Conservation (phyloP, 2,329 filamentous ascomycete genomes). For the Apiospora rasikravindrae region DNA sequence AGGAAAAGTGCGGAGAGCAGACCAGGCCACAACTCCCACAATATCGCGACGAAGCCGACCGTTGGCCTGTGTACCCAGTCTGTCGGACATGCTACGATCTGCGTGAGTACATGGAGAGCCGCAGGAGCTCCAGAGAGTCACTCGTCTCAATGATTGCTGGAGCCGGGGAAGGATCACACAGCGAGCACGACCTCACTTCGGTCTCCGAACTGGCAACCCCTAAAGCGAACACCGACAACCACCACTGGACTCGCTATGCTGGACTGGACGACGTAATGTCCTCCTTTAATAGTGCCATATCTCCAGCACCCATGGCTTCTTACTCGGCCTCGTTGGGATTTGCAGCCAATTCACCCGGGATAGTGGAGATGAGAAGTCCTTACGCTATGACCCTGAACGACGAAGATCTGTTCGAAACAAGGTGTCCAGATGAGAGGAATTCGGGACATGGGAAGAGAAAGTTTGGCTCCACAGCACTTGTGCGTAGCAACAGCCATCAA, state of each 20-base stretch:
- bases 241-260: conserved; percentile 36
- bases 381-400: conserved; percentile 44
- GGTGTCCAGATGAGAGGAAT: conserved; percentile 17
- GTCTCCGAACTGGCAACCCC: conserved; percentile 51
- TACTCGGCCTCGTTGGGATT: conserved; percentile 32
- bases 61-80: conserved; percentile 46
- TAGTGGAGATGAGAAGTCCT: conserved; percentile 44
- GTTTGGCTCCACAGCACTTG: conserved; percentile 22
- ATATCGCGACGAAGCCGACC: conserved; percentile 46
- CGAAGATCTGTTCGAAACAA: conserved; percentile 41
- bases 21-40: conserved; percentile 47
- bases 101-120: conserved; percentile 46
- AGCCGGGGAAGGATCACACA: conserved; percentile 35
- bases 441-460: not conserved
- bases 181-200: conserved; percentile 47
- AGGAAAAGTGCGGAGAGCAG: conserved; percentile 48
- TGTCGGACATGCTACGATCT: conserved; percentile 50
- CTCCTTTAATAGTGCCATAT: conserved; percentile 39
- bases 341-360: conserved; percentile 37
- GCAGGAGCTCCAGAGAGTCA: conserved; percentile 48
- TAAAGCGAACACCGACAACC: conserved; percentile 35
- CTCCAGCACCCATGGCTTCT: conserved; percentile 32
- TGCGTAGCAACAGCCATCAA: conserved; percentile 29
- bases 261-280: conserved; percentile 40
- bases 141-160: conserved; percentile 48